Evolutionary conservation across 2,329 filamentous ascomycete genomes (phyloP).

Genomic region (Hypoxylon sp.): DNA sequence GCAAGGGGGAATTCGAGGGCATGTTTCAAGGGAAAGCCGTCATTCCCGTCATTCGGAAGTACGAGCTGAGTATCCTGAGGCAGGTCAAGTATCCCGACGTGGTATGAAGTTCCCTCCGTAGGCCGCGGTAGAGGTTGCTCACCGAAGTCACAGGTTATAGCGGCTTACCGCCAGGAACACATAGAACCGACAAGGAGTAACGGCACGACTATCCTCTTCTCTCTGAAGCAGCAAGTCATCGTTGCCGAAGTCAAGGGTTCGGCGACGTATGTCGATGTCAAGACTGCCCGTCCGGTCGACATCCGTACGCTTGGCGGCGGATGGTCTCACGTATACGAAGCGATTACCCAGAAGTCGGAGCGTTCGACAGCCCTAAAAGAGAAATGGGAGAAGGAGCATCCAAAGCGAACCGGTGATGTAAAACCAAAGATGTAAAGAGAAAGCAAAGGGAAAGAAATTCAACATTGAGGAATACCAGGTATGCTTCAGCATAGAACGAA

Average conservation of each 20-base stretch:
- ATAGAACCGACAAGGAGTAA: slow-evolving; percentile 33
- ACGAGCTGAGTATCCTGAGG: slow-evolving; percentile 32
- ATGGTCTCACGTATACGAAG: slow-evolving; percentile 29
- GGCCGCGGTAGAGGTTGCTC: background rate
- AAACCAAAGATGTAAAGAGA: too few species aligned
- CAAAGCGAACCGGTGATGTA: too few species aligned
- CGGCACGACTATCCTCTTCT: slow-evolving; percentile 31
- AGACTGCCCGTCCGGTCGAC: slow-evolving; percentile 34
- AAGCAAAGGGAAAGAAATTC: too few species aligned
- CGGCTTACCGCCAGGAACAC: slow-evolving; percentile 28
- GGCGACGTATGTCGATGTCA: slow-evolving; percentile 33
- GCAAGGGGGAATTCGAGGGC: slow-evolving; percentile 29
- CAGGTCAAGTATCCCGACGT: slow-evolving; percentile 18
- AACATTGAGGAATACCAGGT: too few species aligned
- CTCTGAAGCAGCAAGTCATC: slow-evolving; percentile 37
- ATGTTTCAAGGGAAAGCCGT: slow-evolving; percentile 31
- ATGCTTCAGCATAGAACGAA: too few species aligned
- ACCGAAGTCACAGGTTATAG: slow-evolving; percentile 27
- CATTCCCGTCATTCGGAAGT: slow-evolving; percentile 25
- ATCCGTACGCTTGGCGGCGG: slow-evolving; percentile 34
- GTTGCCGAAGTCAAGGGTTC: slow-evolving; percentile 35
- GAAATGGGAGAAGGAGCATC: slow-evolving; percentile 25
- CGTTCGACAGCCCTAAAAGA: slow-evolving; percentile 12
- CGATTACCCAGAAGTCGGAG: slow-evolving; percentile 13
- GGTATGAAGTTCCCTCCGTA: background rate